Evolutionary conservation across 1,139 yeast species (phyloP).

Genomic region (Geotrichum restrictum): DNA sequence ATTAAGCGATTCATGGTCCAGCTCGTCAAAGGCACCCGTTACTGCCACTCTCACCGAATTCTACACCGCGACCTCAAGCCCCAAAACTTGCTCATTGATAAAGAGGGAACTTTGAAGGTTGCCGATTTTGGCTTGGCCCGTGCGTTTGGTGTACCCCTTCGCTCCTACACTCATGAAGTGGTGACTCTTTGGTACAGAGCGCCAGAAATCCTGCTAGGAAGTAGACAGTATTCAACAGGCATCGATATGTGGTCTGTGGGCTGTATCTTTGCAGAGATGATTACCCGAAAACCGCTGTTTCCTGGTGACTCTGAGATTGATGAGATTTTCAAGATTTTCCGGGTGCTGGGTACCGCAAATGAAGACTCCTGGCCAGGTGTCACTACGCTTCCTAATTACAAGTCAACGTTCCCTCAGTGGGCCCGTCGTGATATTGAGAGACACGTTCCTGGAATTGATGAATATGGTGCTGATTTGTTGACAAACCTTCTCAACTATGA

Average conservation of each 20-base stretch:
- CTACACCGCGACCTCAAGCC: slow-evolving; percentile 96
- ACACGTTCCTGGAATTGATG: slow-evolving; percentile 75
- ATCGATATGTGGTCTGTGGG: slow-evolving; percentile 99
- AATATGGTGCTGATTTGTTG: slow-evolving; percentile 69
- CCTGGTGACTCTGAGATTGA: slow-evolving; percentile 98
- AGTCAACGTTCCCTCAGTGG: slow-evolving; percentile 96
- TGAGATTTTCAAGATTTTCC: slow-evolving; percentile 90
- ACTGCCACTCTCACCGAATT: slow-evolving; percentile 93
- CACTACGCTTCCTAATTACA: slow-evolving; percentile 86
- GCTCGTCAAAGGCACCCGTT: slow-evolving; percentile 84
- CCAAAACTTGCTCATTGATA: slow-evolving; percentile 87
- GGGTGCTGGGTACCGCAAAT: slow-evolving; percentile 90
- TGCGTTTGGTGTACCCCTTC: slow-evolving; percentile 93
- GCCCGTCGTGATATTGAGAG: slow-evolving; percentile 63
- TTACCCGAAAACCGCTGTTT: slow-evolving; percentile 88
- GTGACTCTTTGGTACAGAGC: slow-evolving; percentile 98
- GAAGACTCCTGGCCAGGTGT: slow-evolving; percentile 97
- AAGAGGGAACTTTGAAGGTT: slow-evolving; percentile 89
- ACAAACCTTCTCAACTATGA: slow-evolving; percentile 81
- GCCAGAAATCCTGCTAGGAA: slow-evolving; percentile 92
- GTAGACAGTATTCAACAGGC: slow-evolving; percentile 95
- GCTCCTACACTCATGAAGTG: slow-evolving; percentile 96
- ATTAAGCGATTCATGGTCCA: slow-evolving; percentile 92
- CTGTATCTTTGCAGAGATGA: slow-evolving; percentile 98
- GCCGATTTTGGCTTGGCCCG: slow-evolving; percentile 98